These are phyloP conservation scores for Laguncularia racemosa DNA, from an alignment of 345 rosid species.

Conservation along the genomic window DNA sequence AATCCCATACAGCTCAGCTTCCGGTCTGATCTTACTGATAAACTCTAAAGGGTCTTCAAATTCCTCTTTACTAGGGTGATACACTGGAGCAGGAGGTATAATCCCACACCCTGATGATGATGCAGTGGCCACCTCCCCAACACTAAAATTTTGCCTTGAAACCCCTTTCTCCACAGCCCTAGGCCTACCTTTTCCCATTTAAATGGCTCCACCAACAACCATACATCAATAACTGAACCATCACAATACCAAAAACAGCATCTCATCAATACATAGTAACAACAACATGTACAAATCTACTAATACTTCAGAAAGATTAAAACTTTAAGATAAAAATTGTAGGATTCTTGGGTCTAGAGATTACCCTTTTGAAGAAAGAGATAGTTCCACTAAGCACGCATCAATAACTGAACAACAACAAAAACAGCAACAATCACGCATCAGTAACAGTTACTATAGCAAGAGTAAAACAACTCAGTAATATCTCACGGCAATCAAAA, in stretches of 20 bases:
- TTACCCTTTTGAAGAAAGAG: constrained; percentile 28
- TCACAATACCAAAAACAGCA: constrained; percentile 14
- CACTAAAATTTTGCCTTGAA: constrained; percentile 43
- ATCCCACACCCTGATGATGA: constrained; percentile 14
- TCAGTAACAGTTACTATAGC: too few species aligned
- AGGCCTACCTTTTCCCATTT: constrained; percentile 88
- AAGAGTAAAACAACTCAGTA: too few species aligned
- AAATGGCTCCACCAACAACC: constrained; percentile 15
- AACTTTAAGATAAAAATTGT: neutral
- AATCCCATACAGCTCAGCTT: constrained; percentile 89
- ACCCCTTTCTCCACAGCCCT: constrained; percentile 74
- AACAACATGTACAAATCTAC: neutral
- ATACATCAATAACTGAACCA: constrained; percentile 8
- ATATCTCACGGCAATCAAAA: too few species aligned
- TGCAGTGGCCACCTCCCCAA: constrained; percentile 15
- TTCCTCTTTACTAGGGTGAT: constrained; percentile 75
- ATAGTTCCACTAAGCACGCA: neutral
- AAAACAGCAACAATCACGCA: too few species aligned
- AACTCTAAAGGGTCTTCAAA: constrained; percentile 79
- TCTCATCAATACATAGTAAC: neutral
- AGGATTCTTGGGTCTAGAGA: constrained; percentile 45
- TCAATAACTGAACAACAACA: too few species aligned
- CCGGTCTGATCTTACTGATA: constrained; percentile 66
- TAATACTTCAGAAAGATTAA: neutral
- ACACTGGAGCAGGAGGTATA: constrained; percentile 65